A percentile compares a stretch with the other conserved stretches of the same genome.
phyloP scores from a whole-genome alignment of 139 green algal species.

The Marvania coccoides region DNA sequence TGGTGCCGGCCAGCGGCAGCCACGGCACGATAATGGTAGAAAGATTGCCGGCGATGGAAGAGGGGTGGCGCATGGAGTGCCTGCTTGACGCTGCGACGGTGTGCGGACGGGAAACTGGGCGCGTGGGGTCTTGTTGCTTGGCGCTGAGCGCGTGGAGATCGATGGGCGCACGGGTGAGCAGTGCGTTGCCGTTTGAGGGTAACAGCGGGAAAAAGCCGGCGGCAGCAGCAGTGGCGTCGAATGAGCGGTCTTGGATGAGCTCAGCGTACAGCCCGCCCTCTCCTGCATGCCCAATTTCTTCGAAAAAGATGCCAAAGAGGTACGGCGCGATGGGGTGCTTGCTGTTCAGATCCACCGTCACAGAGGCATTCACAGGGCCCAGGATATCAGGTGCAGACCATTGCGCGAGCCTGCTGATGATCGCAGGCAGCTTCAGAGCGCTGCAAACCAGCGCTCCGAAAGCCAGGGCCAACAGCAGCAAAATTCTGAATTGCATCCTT shows the following conservation, averaged over 20 bases:
- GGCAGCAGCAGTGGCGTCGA: constrained; percentile 29
- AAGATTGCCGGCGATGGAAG: too few species aligned
- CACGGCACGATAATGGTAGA: constrained; percentile 13
- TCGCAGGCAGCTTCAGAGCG: background rate
- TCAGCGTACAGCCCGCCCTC: constrained; percentile 49
- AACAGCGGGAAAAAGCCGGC: constrained; percentile 10
- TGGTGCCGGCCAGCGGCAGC: constrained; percentile 1
- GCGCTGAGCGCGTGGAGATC: background rate
- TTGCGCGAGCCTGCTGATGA: too few species aligned
- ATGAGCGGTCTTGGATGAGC: constrained; percentile 40
- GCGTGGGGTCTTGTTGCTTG: too few species aligned
- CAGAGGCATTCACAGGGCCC: too few species aligned
- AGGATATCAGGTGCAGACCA: too few species aligned
- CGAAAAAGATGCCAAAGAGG: constrained; percentile 39
- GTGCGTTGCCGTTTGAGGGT: too few species aligned
- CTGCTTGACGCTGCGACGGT: too few species aligned
- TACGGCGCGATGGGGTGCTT: background rate
- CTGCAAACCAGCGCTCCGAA: background rate
- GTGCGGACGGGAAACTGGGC: too few species aligned
- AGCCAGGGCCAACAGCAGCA: background rate
- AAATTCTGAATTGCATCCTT: background rate
- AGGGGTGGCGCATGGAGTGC: too few species aligned
- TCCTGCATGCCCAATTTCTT: constrained; percentile 48
- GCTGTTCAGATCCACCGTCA: background rate
- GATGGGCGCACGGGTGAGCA: background rate